These are phyloP conservation scores for Fusarium foetens DNA, from an alignment of 2,329 filamentous ascomycete genomes.

Conservation along the genomic window DNA sequence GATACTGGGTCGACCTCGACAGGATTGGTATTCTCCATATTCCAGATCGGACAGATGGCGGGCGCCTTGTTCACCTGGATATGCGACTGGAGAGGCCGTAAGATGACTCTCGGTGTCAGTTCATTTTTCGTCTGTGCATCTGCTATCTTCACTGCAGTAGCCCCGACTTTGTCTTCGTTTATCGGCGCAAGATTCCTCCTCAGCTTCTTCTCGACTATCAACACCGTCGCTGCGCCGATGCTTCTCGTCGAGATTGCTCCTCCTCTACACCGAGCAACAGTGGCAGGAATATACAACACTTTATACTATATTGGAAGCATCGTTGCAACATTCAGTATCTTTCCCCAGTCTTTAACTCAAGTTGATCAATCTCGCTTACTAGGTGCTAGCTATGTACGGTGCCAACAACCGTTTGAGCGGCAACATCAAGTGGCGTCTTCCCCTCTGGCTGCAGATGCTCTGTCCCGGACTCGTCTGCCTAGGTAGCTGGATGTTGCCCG, in stretches of 20 bases:
- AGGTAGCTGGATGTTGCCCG: neutral
- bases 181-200: neutral
- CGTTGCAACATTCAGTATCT: neutral
- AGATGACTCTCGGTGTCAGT: neutral
- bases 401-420: neutral
- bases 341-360: rapidly evolving
- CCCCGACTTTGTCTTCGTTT: neutral
- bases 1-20: neutral
- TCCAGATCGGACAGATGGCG: neutral
- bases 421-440: neutral
- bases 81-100: neutral
- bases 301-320: neutral
- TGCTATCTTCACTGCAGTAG: neutral
- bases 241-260: neutral
- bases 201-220: neutral
- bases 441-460: neutral
- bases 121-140: neutral
- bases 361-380: rapidly evolving
- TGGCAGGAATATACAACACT: neutral
- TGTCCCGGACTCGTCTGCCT: neutral
- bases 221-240: neutral
- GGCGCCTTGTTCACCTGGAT: neutral
- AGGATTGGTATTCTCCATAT: neutral
- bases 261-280: neutral
- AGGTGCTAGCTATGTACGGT: neutral